phyloP scores from a whole-genome alignment of 2,329 filamentous ascomycete genomes.

The Ceratocystis destructans region DNA sequence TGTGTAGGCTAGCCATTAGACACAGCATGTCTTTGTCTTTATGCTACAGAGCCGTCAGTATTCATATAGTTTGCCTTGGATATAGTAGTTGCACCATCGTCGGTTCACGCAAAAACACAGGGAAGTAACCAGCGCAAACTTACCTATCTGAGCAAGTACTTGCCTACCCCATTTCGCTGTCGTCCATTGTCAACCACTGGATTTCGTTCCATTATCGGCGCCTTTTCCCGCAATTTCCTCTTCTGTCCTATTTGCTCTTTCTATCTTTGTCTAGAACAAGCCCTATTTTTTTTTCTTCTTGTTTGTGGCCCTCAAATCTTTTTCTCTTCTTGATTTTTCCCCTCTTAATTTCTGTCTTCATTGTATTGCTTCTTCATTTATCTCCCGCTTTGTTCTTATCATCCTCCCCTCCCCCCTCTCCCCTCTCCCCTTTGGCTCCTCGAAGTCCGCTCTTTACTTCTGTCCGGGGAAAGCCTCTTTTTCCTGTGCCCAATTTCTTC shows the following conservation, averaged over 20 bases:
- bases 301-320: constrained; percentile 5
- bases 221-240: constrained; percentile 7
- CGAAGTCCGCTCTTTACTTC: neutral
- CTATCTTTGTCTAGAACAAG: neutral
- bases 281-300: neutral
- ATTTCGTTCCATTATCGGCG: constrained; percentile 9
- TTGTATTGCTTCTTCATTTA: neutral
- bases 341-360: neutral
- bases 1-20: neutral
- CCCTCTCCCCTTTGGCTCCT: neutral
- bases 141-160: no score
- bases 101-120: neutral
- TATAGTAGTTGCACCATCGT: neutral
- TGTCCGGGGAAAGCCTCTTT: neutral
- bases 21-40: neutral
- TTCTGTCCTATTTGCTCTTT: constrained; percentile 1
- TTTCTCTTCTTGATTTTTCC: constrained; percentile 7
- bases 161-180: neutral
- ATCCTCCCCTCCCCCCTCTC: neutral
- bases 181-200: neutral
- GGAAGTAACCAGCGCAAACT: neutral
- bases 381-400: neutral
- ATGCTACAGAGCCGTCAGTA: neutral
- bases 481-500: neutral
- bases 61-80: neutral